Base-by-base conservation (phyloP, 345 rosid genomes). In the Ceriops decandra region DNA sequence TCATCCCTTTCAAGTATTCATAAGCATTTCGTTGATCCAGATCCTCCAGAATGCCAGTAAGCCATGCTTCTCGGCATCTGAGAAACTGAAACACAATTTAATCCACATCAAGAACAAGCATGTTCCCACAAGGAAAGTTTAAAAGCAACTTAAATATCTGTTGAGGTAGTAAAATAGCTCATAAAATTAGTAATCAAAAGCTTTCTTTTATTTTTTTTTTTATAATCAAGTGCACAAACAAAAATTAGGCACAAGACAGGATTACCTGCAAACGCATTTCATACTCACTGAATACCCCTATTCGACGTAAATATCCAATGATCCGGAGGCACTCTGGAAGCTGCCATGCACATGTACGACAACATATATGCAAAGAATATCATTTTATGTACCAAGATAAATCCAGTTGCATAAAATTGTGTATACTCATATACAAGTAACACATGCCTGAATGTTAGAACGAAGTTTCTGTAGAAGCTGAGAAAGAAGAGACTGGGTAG, bases 11-110 rank as follows among this genome's bases (percentile, higher is more conserved):
- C 70, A 95, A 77, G 85, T 87, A 91, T 69, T 90, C 97, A 66
- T 91, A 95, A 21, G 95, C 89, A 83, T 84, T 91, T 73, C 80
- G 84, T 81, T 89, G 99, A 79, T 90, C 95, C 68, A 91, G 77
- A 86, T 95, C 96, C 79, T 91, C 98, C 7, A 95, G 93, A 80
- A 95, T 87, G 64, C 97, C 96, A 77, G 93, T 87, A 72, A 95
- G 95, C 99, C 99, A 95, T 54, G 98, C 90, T 79, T 91, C 99
- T 57, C 95, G 90, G 72, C 99, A 95, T 84, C 95, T 90, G 76
- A 95, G 77, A 82, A 95, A 91, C 99, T 95, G 85, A 79, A 84
- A 68, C 57, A 80, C 9, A 73, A 71, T 19, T 65, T 54, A 54
- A 54, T 62, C 54, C 36, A 15, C 13, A 20, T 81, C 77, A 81